Conservation (phyloP, 1,284 basidiomycete species). For the Cutaneotrichosporon daszewskae region DNA sequence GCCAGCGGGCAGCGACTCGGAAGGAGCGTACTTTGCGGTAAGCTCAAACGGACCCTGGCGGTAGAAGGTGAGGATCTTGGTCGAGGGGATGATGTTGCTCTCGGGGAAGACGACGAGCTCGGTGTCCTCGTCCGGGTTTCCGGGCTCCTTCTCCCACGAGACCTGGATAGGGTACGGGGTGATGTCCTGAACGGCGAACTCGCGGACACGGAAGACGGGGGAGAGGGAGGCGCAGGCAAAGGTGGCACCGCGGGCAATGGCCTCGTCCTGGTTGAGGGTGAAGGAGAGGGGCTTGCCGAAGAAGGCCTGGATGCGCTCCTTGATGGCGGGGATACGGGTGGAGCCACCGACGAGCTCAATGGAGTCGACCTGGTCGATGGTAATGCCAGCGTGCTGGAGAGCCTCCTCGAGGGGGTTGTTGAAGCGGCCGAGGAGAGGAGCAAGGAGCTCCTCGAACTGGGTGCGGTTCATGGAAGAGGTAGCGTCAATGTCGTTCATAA, state of each 20-base stretch:
- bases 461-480: constrained; percentile 58
- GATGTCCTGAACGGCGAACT: constrained; percentile 81
- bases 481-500: constrained; percentile 83
- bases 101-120: constrained; percentile 79
- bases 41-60: constrained; percentile 79
- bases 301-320: constrained; percentile 59
- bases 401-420: constrained; percentile 56
- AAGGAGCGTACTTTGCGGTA: constrained; percentile 72
- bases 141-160: constrained; percentile 66
- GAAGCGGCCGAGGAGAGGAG: constrained; percentile 55
- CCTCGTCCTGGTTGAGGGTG: constrained; percentile 94
- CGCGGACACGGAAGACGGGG: constrained; percentile 90
- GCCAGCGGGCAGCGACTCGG: constrained; percentile 61
- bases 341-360: constrained; percentile 65
- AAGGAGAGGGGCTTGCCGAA: constrained; percentile 70
- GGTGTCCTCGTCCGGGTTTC: constrained; percentile 78
- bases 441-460: constrained; percentile 56
- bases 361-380: constrained; percentile 58
- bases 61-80: constrained; percentile 91
- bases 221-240: constrained; percentile 91
- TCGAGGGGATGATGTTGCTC: constrained; percentile 77
- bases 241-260: constrained; percentile 84
- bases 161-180: constrained; percentile 80
- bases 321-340: constrained; percentile 64
- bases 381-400: constrained; percentile 57